Base-by-base conservation (phyloP, 108 stramenopile genomes). In the Cyclotella atomus region DNA sequence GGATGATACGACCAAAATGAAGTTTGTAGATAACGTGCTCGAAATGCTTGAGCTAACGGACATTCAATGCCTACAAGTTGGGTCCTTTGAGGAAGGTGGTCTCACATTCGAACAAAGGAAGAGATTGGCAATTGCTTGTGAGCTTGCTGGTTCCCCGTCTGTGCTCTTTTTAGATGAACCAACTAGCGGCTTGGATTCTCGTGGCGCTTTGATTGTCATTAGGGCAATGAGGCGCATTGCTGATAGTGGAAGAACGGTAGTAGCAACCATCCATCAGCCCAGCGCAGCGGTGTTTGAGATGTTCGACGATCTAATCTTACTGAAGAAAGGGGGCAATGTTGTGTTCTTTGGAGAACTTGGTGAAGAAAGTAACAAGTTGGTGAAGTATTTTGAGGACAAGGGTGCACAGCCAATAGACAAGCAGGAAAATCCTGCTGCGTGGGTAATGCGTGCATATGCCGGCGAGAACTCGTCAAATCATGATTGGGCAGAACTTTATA, bases 81-180 rank as follows among this genome's bases (percentile, higher is more conserved):
- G 96, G 8, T 77, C 71, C 25, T 50, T 56, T 55, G 84, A 84
- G 47, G 91, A 85, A 19, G 88, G 85, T n/a, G 85, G 85, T 8
- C 59, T 78, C 15, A 65, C 71, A 34, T 78, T 78, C 46, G 77
- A 78, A 41, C 77, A 78, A 52, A 72, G 77, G 33, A 78, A 78
- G 55, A 41, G 77, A 19, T 68, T 87, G n/a, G 74, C 83, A 17
- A 87, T 89, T 61, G 89, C 75, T 38, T 62, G 74, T 24, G 89
- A 85, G 73, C 86, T 89, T 53, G 80, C 85, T 6, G 79, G 82
- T 20, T 38, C 55, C 21, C 89, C 86, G 7, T 55, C 62, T 72
- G 73, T 87, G 0, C 59, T 89, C 16, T 88, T 89, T 66, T 76
- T 97, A 20, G 96, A 97, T 68, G 93, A 94, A 68, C 93, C 91